Conservation (phyloP, 208 protist genomes). For the Tetramitus jugosus region DNA sequence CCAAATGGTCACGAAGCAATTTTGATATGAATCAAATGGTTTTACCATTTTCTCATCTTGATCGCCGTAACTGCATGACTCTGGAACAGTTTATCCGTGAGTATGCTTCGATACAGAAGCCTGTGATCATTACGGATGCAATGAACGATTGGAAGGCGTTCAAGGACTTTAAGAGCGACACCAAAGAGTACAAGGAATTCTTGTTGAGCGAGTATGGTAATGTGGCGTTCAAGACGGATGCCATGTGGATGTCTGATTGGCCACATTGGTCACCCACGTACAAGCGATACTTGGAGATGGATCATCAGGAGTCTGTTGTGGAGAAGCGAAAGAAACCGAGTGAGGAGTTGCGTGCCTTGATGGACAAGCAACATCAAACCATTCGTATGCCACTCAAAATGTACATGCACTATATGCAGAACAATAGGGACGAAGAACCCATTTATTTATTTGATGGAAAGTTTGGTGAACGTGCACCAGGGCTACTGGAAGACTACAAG, state of each 20-base stretch:
- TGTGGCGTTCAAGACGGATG: neutral
- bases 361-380: neutral
- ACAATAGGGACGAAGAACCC: conserved; percentile 12
- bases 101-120: neutral
- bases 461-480: neutral
- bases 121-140: conserved; percentile 9
- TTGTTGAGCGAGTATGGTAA: conserved; percentile 7
- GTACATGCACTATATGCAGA: neutral
- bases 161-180: no score
- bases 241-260: neutral
- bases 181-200: neutral
- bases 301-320: neutral
- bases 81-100: neutral
- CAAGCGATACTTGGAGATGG: no score
- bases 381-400: conserved; percentile 7
- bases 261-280: neutral
- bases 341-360: no score
- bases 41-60: conserved; percentile 2
- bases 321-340: neutral
- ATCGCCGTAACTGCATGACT: neutral
- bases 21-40: neutral
- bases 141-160: neutral
- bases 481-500: neutral
- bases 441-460: conserved; percentile 19
- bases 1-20: neutral